A percentile compares a stretch with the other conserved stretches of the same genome.
Evolutionary conservation across 768 basidiomycete species (phyloP).

Genomic region (Daedaleopsis sinensis): DNA sequence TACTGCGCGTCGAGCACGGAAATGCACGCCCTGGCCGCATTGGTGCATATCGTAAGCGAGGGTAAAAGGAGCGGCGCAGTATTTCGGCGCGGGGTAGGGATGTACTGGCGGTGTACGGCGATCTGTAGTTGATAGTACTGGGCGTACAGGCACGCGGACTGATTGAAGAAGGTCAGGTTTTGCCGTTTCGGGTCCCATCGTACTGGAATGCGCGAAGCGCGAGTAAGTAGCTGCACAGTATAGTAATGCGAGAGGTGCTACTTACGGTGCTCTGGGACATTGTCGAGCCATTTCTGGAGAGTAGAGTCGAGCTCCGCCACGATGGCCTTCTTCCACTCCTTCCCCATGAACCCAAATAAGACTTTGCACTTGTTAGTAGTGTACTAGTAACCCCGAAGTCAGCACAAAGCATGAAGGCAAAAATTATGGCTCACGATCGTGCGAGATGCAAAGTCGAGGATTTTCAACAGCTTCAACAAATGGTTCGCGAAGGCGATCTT

Average conservation of each 20-base stretch:
- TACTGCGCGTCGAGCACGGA: slow-evolving; percentile 65
- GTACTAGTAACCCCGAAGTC: slow-evolving; percentile 38
- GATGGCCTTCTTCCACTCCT: slow-evolving; percentile 49
- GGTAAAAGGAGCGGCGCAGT: slow-evolving; percentile 50
- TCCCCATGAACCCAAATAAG: slow-evolving; percentile 37
- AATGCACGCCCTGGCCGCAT: slow-evolving; percentile 75
- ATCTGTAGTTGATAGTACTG: slow-evolving; percentile 58
- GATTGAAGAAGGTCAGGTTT: slow-evolving; percentile 30
- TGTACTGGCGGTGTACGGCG: slow-evolving; percentile 77
- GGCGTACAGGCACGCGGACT: slow-evolving; percentile 42
- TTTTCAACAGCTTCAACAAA: slow-evolving; percentile 58
- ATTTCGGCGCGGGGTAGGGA: slow-evolving; percentile 59
- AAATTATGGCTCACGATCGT: slow-evolving; percentile 28
- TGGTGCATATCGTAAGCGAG: slow-evolving; percentile 84
- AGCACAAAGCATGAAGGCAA: not conserved
- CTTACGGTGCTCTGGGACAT: slow-evolving; percentile 57
- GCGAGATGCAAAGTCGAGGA: slow-evolving; percentile 60
- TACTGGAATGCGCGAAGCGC: slow-evolving; percentile 11
- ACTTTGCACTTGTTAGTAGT: slow-evolving; percentile 47
- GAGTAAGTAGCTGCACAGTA: not conserved
- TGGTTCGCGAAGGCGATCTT: slow-evolving; percentile 58
- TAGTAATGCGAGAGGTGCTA: not conserved
- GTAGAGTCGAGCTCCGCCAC: slow-evolving; percentile 66
- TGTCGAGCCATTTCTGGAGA: slow-evolving; percentile 61
- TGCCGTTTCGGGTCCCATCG: slow-evolving; percentile 31